These are phyloP conservation scores for Gynandropsis gynandra DNA, from an alignment of 345 rosid genomes.

Conservation along the genomic window DNA sequence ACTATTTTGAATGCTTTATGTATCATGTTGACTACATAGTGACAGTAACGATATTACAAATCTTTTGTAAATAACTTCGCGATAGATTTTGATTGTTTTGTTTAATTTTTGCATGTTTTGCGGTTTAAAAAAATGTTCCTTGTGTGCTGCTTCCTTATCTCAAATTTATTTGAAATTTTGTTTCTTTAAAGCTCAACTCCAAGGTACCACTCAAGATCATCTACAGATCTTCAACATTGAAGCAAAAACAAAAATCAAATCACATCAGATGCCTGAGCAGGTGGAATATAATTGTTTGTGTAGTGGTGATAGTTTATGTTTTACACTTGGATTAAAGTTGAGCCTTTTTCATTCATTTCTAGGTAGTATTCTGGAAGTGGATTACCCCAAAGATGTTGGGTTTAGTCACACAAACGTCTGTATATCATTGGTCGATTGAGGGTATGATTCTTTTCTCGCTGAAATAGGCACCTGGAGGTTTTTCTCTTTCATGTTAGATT, in stretches of 20 bases:
- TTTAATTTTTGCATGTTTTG: no score
- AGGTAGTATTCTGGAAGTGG: conserved; percentile 99
- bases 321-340: background rate
- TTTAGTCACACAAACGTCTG: conserved; percentile 77
- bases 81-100: no score
- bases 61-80: no score
- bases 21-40: no score
- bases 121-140: no score
- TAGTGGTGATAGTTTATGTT: conserved; percentile 8
- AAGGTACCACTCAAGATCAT: conserved; percentile 96
- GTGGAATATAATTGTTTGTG: conserved; percentile 30
- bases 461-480: no score
- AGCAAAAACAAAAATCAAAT: conserved; percentile 87
- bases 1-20: no score
- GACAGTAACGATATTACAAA: no score
- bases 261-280: conserved; percentile 99
- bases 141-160: background rate
- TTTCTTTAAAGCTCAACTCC: conserved; percentile 71
- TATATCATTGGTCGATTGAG: conserved; percentile 98
- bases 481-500: conserved; percentile 8
- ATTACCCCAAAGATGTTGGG: conserved; percentile 89
- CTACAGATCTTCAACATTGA: conserved; percentile 97
- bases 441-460: conserved; percentile 37
- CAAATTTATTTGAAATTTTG: conserved; percentile 5
- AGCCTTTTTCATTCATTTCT: background rate